Evolutionary conservation across 768 basidiomycete species (phyloP).

Genomic region (Mycena haematopus): DNA sequence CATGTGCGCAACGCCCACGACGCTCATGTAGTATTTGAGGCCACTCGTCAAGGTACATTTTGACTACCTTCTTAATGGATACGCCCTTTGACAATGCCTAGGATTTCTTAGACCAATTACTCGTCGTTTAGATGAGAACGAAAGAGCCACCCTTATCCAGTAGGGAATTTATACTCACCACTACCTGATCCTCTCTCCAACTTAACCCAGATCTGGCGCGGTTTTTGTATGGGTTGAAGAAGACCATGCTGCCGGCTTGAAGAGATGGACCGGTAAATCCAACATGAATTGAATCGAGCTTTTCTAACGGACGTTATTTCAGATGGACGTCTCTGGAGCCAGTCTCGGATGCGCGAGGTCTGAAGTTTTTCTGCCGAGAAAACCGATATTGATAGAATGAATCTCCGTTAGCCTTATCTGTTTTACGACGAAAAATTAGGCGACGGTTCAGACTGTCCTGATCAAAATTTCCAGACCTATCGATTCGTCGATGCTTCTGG

Average conservation of each 20-base stretch:
- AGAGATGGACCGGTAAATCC: conserved; percentile 64
- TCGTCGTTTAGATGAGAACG: conserved; percentile 66
- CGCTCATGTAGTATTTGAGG: conserved; percentile 71
- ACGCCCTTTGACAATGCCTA: conserved; percentile 8
- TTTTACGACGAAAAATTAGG: conserved; percentile 72
- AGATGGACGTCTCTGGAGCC: conserved; percentile 75
- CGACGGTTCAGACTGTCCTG: conserved; percentile 44
- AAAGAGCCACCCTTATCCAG: conserved; percentile 58
- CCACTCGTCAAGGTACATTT: conserved; percentile 58
- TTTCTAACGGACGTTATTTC: conserved; percentile 10
- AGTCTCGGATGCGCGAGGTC: conserved; percentile 70
- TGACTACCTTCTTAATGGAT: background rate
- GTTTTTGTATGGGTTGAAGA: conserved; percentile 77
- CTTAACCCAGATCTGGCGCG: conserved; percentile 49
- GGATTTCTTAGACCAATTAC: conserved; percentile 53
- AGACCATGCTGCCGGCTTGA: conserved; percentile 68
- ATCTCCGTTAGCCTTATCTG: conserved; percentile 58
- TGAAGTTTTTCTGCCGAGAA: conserved; percentile 18
- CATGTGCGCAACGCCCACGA: conserved; percentile 72
- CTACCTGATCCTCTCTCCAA: background rate
- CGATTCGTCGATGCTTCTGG: conserved; percentile 60
- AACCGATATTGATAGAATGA: conserved; percentile 5
- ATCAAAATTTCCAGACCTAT: conserved; percentile 50
- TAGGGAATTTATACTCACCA: background rate
- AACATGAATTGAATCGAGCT: background rate